Evolutionary conservation across 805 yeast genomes (phyloP).

Genomic region (Tetrapisispora arboricola): DNA sequence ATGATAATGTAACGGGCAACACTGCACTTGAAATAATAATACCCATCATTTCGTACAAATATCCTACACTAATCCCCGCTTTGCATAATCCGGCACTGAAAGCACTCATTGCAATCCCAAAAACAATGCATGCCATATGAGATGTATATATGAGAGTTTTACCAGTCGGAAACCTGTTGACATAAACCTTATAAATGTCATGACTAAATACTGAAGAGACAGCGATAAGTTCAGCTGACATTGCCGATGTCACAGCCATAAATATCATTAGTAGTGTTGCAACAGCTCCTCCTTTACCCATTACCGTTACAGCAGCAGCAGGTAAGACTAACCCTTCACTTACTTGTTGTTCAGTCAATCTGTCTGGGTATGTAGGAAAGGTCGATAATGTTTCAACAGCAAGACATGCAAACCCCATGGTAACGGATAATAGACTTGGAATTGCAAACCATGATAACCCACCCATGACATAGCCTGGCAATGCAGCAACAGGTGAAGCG

Average conservation of each 20-base stretch:
- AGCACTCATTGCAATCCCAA: constrained; percentile 61
- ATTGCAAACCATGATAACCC: constrained; percentile 89
- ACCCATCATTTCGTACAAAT: constrained; percentile 81
- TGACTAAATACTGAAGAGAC: constrained; percentile 79
- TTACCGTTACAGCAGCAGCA: constrained; percentile 63
- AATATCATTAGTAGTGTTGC: constrained; percentile 70
- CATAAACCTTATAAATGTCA: constrained; percentile 71
- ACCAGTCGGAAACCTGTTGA: constrained; percentile 73
- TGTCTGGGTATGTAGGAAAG: constrained; percentile 73
- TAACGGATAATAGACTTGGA: constrained; percentile 72
- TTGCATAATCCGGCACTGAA: constrained; percentile 75
- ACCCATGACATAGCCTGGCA: constrained; percentile 82
- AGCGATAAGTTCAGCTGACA: constrained; percentile 84
- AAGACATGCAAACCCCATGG: constrained; percentile 78
- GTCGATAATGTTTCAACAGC: constrained; percentile 57
- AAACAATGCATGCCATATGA: constrained; percentile 54
- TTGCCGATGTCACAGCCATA: constrained; percentile 89
- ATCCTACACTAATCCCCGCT: constrained; percentile 80
- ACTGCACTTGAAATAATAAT: constrained; percentile 82
- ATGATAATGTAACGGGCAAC: constrained; percentile 58
- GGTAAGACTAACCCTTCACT: constrained; percentile 69
- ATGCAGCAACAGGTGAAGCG: constrained; percentile 69
- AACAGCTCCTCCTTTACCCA: constrained; percentile 85
- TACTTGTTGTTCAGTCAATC: constrained; percentile 57
- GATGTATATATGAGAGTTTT: constrained; percentile 59